These are phyloP conservation scores for Dipodascus geniculatus DNA, from an alignment of 805 yeast species.

Conservation along the genomic window DNA sequence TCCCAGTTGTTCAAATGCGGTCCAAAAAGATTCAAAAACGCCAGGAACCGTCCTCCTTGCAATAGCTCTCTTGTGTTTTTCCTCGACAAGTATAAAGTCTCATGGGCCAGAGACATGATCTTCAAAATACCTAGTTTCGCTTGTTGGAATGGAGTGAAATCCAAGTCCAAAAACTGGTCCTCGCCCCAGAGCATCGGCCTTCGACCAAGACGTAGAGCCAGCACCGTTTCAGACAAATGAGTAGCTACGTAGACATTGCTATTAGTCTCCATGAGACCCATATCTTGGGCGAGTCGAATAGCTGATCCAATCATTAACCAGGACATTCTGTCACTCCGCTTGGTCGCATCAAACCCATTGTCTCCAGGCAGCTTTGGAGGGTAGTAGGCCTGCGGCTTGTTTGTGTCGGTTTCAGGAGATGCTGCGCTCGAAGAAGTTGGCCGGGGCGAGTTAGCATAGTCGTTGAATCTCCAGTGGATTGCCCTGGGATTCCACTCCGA, in stretches of 20 bases:
- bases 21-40: slow-evolving; percentile 58
- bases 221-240: slow-evolving; percentile 70
- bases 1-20: slow-evolving; percentile 77
- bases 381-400: slow-evolving; percentile 2
- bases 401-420: slow-evolving; percentile 5
- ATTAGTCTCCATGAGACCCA: slow-evolving; percentile 66
- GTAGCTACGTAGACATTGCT: slow-evolving; percentile 71
- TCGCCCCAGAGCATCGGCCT: slow-evolving; percentile 71
- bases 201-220: slow-evolving; percentile 72
- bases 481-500: slow-evolving; percentile 97
- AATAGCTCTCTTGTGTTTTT: slow-evolving; percentile 25
- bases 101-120: slow-evolving; percentile 73
- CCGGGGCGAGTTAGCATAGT: slow-evolving; percentile 38
- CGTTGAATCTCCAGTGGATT: slow-evolving; percentile 78
- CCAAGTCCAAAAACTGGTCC: slow-evolving; percentile 34
- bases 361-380: slow-evolving; percentile 32
- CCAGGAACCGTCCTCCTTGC: slow-evolving; percentile 35
- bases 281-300: slow-evolving; percentile 74
- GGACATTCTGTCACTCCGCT: slow-evolving; percentile 80
- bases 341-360: slow-evolving; percentile 69
- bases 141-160: slow-evolving; percentile 50
- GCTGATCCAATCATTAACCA: slow-evolving; percentile 91
- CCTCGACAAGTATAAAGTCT: slow-evolving; percentile 54
- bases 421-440: not conserved
- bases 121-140: slow-evolving; percentile 74